A percentile compares a stretch with the other conserved stretches of the same genome.
These are phyloP conservation scores for Kodamaea leandrae DNA, from an alignment of 805 yeast species.

Conservation along the genomic window DNA sequence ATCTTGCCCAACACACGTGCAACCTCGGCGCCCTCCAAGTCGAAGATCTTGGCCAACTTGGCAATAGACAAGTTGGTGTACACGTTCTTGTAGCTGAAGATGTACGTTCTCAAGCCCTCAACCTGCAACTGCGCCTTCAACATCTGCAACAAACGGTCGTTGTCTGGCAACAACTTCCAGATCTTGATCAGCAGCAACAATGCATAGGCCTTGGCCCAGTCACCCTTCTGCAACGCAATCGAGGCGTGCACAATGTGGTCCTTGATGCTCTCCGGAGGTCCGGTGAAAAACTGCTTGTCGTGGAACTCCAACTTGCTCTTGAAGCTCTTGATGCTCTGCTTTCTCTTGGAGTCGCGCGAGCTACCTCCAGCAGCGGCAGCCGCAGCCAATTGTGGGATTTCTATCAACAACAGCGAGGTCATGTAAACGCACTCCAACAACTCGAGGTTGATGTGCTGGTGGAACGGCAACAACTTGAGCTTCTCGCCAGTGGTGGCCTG, in stretches of 20 bases:
- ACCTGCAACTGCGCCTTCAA: constrained; percentile 75
- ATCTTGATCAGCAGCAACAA: constrained; percentile 74
- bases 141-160: constrained; percentile 66
- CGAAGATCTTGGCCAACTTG: constrained; percentile 65
- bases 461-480: constrained; percentile 91
- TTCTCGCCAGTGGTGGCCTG: constrained; percentile 58
- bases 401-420: constrained; percentile 84
- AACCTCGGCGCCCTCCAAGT: constrained; percentile 55
- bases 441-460: constrained; percentile 96
- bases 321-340: constrained; percentile 71
- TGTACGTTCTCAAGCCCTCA: constrained; percentile 90
- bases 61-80: constrained; percentile 71
- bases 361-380: constrained; percentile 48
- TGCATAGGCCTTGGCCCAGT: constrained; percentile 78
- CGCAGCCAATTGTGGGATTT: constrained; percentile 84
- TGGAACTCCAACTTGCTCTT: constrained; percentile 88
- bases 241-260: constrained; percentile 94
- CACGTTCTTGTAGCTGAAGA: constrained; percentile 76
- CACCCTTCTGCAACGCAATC: constrained; percentile 79
- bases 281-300: constrained; percentile 92
- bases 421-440: constrained; percentile 90
- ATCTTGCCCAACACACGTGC: constrained; percentile 66
- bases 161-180: constrained; percentile 78
- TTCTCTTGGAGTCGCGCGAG: constrained; percentile 59
- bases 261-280: constrained; percentile 96